Percentiles rank a stretch among this genome's conserved stretches.
These are phyloP conservation scores for Phytophthora cryptogea DNA, from an alignment of 352 stramenopile species.

Conservation along the genomic window DNA sequence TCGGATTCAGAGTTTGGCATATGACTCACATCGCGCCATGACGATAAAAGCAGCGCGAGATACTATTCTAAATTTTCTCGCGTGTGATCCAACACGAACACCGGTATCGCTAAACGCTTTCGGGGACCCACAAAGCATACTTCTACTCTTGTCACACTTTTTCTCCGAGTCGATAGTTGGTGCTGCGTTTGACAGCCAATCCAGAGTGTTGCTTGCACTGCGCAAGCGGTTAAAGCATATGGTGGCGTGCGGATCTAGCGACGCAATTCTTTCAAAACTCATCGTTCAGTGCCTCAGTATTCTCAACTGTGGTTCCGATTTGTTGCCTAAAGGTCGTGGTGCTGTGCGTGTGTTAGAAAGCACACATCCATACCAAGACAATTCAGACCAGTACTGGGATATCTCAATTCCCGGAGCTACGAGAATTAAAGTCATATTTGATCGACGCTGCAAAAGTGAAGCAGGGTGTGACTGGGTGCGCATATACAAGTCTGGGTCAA, in stretches of 20 bases:
- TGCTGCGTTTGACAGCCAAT: conserved; percentile 31
- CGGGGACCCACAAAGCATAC: conserved; percentile 39
- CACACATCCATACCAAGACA: conserved; percentile 71
- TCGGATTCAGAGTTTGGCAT: conserved; percentile 64
- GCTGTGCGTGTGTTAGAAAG: conserved; percentile 67
- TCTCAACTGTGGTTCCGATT: conserved; percentile 21
- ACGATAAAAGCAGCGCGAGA: conserved; percentile 61
- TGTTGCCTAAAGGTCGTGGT: conserved; percentile 51
- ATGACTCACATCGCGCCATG: conserved; percentile 63
- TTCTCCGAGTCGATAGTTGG: conserved; percentile 28
- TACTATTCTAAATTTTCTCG: conserved; percentile 47
- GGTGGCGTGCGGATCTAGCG: conserved; percentile 25
- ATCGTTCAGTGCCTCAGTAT: conserved; percentile 41
- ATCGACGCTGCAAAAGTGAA: conserved; percentile 74
- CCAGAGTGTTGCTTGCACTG: conserved; percentile 27
- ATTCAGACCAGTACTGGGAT: conserved; percentile 70
- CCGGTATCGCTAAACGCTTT: conserved; percentile 37
- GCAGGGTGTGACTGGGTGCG: conserved; percentile 62
- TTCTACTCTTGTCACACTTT: conserved; percentile 53
- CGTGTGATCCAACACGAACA: conserved; percentile 10
- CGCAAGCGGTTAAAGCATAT: conserved; percentile 29
- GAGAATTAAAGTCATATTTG: conserved; percentile 72
- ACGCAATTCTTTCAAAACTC: conserved; percentile 26
- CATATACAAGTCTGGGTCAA: conserved; percentile 68
- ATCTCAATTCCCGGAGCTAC: conserved; percentile 68